A percentile compares a stretch with the other conserved stretches of the same genome.
These are phyloP conservation scores for Candida peoriensis DNA, from an alignment of 805 yeast species.

Conservation along the genomic window DNA sequence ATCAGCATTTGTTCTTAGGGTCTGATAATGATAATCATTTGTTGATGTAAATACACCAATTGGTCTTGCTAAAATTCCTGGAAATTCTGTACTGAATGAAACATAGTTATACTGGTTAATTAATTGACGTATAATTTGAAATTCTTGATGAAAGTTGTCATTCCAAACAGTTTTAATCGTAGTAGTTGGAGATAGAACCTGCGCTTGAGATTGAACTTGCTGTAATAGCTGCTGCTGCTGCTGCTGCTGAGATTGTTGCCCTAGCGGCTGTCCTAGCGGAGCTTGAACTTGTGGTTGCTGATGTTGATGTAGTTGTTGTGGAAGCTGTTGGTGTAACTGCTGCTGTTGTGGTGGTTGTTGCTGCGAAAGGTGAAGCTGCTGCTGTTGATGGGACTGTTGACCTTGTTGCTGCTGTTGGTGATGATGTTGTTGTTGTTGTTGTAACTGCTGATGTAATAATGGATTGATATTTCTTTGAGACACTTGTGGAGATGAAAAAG, in stretches of 20 bases:
- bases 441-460: not conserved
- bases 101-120: constrained; percentile 53
- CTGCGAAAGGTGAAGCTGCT: constrained; percentile 1
- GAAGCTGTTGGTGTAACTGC: constrained; percentile 16
- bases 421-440: not conserved
- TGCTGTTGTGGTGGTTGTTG: constrained; percentile 9
- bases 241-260: constrained; percentile 8
- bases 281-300: constrained; percentile 18
- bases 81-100: constrained; percentile 85
- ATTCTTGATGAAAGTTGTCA: constrained; percentile 62
- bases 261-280: constrained; percentile 12
- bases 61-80: constrained; percentile 94
- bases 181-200: constrained; percentile 26
- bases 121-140: constrained; percentile 54
- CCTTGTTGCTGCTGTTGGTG: constrained; percentile 1
- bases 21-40: constrained; percentile 92
- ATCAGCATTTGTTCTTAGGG: constrained; percentile 88
- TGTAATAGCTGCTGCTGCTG: constrained; percentile 15
- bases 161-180: constrained; percentile 71
- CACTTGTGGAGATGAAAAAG: not conserved
- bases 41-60: constrained; percentile 89
- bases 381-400: not conserved
- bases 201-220: constrained; percentile 19
- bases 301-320: constrained; percentile 12
- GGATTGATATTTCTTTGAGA: not conserved